Conservation (phyloP, 2,329 filamentous ascomycete genomes). For the Cyphellophora attinorum region DNA sequence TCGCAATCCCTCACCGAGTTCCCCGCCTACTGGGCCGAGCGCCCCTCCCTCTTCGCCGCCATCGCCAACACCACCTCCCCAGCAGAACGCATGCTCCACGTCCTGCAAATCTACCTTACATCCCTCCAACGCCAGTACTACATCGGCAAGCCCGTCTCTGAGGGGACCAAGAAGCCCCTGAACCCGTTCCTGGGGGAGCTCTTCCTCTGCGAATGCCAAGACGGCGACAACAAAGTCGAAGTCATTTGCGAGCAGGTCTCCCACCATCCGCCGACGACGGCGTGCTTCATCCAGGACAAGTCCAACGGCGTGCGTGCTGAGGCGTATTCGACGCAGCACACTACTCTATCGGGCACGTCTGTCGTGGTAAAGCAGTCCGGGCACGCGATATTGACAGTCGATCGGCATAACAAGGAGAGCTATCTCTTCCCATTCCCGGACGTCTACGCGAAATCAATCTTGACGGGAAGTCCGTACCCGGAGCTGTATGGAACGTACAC, state of each 20-base stretch:
- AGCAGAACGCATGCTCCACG: conserved; percentile 70
- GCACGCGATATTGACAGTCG: conserved; percentile 14
- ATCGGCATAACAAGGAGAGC: conserved; percentile 17
- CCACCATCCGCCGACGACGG: conserved; percentile 19
- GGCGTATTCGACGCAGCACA: conserved; percentile 15
- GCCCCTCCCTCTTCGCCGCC: conserved; percentile 68
- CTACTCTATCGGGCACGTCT: conserved; percentile 13
- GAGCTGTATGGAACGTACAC: conserved; percentile 18
- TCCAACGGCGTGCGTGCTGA: conserved; percentile 14
- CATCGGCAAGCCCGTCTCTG: conserved; percentile 26
- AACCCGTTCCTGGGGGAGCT: conserved; percentile 18
- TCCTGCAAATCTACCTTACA: conserved; percentile 90
- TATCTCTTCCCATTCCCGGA: conserved; percentile 17
- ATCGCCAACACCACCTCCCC: conserved; percentile 71
- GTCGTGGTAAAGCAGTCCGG: conserved; percentile 13
- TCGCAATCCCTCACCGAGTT: conserved; percentile 16
- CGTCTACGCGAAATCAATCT: conserved; percentile 14
- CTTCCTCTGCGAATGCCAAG: conserved; percentile 16
- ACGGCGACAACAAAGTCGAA: conserved; percentile 11
- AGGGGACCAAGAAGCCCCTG: conserved; percentile 17
- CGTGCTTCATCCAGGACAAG: conserved; percentile 17
- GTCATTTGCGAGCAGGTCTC: conserved; percentile 17
- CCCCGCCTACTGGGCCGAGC: conserved; percentile 67
- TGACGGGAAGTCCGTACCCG: conserved; percentile 39
- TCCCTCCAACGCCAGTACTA: conserved; percentile 73